These are phyloP conservation scores for Blastocystis sp. DNA, from an alignment of 352 stramenopile genomes.

Conservation along the genomic window DNA sequence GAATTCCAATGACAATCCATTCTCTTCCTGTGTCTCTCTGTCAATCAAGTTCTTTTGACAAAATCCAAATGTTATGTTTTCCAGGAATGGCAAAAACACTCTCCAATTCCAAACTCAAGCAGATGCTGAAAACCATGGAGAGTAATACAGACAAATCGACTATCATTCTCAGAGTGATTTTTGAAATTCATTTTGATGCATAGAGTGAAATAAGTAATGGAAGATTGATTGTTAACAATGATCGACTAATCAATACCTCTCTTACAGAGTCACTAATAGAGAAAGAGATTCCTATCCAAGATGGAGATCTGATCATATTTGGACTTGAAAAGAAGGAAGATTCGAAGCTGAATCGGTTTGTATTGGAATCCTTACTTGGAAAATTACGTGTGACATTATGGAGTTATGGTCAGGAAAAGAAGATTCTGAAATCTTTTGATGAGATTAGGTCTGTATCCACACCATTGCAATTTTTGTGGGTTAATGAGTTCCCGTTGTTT, in stretches of 20 bases:
- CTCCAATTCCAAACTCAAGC: not conserved
- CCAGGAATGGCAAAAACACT: not conserved
- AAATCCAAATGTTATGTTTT: not conserved
- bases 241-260: not conserved
- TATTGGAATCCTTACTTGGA: not conserved
- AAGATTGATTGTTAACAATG: not conserved
- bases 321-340: not conserved
- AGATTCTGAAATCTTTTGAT: not conserved
- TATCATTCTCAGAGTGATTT: not conserved
- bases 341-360: not conserved
- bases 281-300: not conserved
- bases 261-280: not conserved
- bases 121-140: not conserved
- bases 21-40: not conserved
- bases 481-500: constrained; percentile 78
- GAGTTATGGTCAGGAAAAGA: not conserved
- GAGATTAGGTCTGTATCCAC: not conserved
- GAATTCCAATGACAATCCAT: not conserved
- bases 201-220: not conserved
- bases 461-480: constrained; percentile 67
- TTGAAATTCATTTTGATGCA: not conserved
- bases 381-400: not conserved
- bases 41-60: not conserved
- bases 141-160: not conserved
- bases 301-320: not conserved